A percentile compares a stretch with the other conserved stretches of the same genome.
Evolutionary conservation across 2,329 filamentous ascomycete species (phyloP).

Genomic region (Beauveria sp.): DNA sequence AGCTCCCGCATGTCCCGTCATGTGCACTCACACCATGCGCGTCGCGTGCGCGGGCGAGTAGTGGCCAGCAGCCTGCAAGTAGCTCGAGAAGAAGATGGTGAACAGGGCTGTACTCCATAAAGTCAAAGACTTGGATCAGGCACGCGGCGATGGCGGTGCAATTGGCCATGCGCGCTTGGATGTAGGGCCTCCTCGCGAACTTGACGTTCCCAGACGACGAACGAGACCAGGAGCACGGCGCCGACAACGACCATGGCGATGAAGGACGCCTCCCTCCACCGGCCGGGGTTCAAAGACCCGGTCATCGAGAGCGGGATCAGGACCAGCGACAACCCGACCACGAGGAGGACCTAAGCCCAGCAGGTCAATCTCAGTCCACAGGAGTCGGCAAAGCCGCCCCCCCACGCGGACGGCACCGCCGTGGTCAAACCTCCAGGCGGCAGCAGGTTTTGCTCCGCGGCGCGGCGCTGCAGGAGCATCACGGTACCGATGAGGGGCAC

Average conservation of each 20-base stretch:
- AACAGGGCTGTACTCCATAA: no score
- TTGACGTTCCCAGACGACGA: conserved; percentile 31
- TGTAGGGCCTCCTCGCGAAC: conserved; percentile 29
- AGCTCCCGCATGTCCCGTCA: no score
- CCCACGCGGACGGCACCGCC: neutral
- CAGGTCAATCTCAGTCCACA: conserved; percentile 27
- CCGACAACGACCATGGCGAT: conserved; percentile 29
- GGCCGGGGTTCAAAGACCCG: conserved; percentile 23
- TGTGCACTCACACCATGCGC: no score
- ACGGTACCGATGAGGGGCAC: conserved; percentile 25
- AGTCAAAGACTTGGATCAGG: no score
- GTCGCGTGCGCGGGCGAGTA: no score
- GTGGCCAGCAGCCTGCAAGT: no score
- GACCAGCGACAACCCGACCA: conserved; percentile 25
- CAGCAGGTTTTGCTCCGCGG: conserved; percentile 4
- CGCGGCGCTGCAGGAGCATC: conserved; percentile 24
- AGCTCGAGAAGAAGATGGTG: no score
- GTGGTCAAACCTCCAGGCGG: neutral
- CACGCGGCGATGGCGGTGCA: no score
- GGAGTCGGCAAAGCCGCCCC: conserved; percentile 17
- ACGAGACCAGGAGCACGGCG: conserved; percentile 17
- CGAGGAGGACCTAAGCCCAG: conserved; percentile 23
- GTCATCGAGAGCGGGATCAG: conserved; percentile 31
- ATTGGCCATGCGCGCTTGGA: conserved; percentile 19
- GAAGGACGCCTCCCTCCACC: conserved; percentile 25